These are phyloP conservation scores for Verruconis gallopava DNA, from an alignment of 2,329 filamentous ascomycete species.

Conservation along the genomic window DNA sequence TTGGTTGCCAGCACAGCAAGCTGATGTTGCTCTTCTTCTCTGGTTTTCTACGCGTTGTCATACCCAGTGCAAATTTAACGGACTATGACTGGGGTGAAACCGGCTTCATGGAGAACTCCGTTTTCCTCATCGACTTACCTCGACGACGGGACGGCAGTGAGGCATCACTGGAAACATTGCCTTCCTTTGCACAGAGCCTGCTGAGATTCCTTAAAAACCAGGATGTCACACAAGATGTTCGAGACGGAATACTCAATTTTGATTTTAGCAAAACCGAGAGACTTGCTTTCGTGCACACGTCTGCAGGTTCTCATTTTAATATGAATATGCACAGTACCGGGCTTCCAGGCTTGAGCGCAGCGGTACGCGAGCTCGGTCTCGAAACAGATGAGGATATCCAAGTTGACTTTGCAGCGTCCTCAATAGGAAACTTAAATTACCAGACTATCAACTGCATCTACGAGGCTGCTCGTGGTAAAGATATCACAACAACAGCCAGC, in stretches of 20 bases:
- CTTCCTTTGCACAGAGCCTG: conserved; percentile 57
- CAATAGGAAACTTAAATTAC: conserved; percentile 62
- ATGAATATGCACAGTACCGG: conserved; percentile 43
- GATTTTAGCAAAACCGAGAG: conserved; percentile 63
- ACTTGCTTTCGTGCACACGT: conserved; percentile 73
- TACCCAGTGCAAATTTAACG: conserved; percentile 79
- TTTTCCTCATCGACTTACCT: conserved; percentile 89
- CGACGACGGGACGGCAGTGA: conserved; percentile 27
- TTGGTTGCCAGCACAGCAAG: conserved; percentile 84
- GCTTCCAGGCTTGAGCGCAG: conserved; percentile 57
- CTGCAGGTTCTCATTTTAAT: conserved; percentile 42
- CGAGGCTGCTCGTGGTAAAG: conserved; percentile 41
- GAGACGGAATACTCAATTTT: conserved; percentile 59
- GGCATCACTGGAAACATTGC: conserved; percentile 22
- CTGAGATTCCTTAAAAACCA: conserved; percentile 56
- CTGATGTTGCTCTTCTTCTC: conserved; percentile 77
- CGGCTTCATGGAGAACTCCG: conserved; percentile 74
- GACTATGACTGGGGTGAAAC: conserved; percentile 82
- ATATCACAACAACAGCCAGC: conserved; percentile 1
- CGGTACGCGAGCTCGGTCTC: conserved; percentile 52
- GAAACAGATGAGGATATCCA: conserved; percentile 37
- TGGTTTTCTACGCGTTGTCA: conserved; percentile 59
- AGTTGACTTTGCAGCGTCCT: conserved; percentile 69
- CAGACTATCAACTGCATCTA: conserved; percentile 51
- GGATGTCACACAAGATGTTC: conserved; percentile 49